A percentile compares a stretch with the other conserved stretches of the same genome.
These are phyloP conservation scores for Mycocentrospora acerina DNA, from an alignment of 2,329 filamentous ascomycete species.

Conservation along the genomic window DNA sequence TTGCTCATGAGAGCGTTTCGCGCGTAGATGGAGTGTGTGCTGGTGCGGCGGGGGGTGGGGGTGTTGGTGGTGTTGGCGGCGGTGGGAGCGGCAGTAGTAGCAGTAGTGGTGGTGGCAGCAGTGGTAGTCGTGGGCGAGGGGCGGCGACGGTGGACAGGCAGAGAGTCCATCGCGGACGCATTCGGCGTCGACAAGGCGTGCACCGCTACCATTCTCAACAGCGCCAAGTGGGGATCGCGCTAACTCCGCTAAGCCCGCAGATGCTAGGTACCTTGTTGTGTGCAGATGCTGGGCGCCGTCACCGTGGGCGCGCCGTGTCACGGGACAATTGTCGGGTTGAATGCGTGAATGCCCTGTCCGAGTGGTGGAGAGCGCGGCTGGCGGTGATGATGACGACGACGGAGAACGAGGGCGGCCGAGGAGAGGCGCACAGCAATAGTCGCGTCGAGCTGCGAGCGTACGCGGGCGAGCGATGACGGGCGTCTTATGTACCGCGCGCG, in stretches of 20 bases:
- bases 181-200: constrained; percentile 19
- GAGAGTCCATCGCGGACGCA: constrained; percentile 1
- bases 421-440: no score
- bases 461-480: background rate
- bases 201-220: constrained; percentile 6
- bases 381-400: no score
- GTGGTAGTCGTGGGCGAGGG: constrained; percentile 23
- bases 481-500: no score
- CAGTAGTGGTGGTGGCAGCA: constrained; percentile 12
- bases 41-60: constrained; percentile 27
- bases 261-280: no score
- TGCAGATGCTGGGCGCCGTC: no score
- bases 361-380: no score
- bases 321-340: constrained; percentile 2
- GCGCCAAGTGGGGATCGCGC: no score
- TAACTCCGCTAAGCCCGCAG: no score
- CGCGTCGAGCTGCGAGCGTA: no score
- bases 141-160: constrained; percentile 9
- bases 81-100: constrained; percentile 11
- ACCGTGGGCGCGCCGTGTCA: background rate
- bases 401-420: no score
- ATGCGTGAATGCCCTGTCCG: no score
- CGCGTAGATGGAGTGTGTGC: constrained; percentile 53
- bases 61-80: constrained; percentile 12
- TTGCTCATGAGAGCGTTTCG: constrained; percentile 54